A percentile compares a stretch with the other conserved stretches of the same genome.
These are phyloP conservation scores for Acacia concinna DNA, from an alignment of 331 rosid genomes.

Conservation along the genomic window DNA sequence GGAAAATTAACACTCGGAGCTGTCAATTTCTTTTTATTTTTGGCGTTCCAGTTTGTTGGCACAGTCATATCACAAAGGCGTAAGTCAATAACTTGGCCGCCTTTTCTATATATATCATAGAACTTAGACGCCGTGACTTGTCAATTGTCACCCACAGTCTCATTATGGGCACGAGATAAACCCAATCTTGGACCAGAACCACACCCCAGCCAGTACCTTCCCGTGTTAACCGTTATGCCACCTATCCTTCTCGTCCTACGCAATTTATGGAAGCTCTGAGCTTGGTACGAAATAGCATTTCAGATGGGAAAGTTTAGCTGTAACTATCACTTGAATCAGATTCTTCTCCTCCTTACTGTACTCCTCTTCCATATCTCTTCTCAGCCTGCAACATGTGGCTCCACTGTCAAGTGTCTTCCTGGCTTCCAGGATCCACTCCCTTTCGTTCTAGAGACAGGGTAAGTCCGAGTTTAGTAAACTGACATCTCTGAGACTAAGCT, in stretches of 20 bases:
- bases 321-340: neutral
- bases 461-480: slow-evolving; percentile 36
- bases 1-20: neutral
- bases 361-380: slow-evolving; percentile 19
- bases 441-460: slow-evolving; percentile 61
- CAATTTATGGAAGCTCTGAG: neutral
- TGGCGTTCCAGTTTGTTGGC: neutral
- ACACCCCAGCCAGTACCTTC: neutral
- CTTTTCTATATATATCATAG: neutral
- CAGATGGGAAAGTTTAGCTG: slow-evolving; percentile 22
- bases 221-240: neutral
- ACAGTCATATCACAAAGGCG: neutral
- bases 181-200: neutral
- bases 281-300: neutral
- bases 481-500: neutral
- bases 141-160: neutral
- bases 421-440: slow-evolving; percentile 72
- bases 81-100: neutral
- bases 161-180: neutral
- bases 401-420: slow-evolving; percentile 51
- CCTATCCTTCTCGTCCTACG: neutral
- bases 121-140: neutral
- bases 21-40: neutral
- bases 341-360: slow-evolving; percentile 5
- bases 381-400: slow-evolving; percentile 26